These are phyloP conservation scores for Biscogniauxia marginata DNA, from an alignment of 2,329 filamentous ascomycete species.

Conservation along the genomic window DNA sequence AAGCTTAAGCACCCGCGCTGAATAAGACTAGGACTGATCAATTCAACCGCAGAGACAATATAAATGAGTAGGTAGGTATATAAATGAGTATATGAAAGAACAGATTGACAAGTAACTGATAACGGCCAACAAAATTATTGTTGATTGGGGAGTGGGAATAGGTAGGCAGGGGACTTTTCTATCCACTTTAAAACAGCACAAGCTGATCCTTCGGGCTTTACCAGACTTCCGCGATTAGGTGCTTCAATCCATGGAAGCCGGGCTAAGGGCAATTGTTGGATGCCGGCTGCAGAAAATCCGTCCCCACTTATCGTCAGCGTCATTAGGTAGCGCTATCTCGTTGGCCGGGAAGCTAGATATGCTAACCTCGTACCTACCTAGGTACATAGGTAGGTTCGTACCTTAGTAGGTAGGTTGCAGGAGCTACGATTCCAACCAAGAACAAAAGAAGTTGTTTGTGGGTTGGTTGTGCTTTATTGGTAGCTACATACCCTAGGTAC, in stretches of 20 bases:
- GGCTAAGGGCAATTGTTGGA: no score
- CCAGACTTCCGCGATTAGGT: background rate
- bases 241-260: no score
- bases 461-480: no score
- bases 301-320: slow-evolving; percentile 15
- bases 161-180: background rate
- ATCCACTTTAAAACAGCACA: background rate
- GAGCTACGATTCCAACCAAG: no score
- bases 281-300: background rate
- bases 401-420: no score
- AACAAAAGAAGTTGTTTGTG: no score
- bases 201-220: background rate
- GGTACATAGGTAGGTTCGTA: background rate
- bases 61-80: background rate
- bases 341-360: slow-evolving; percentile 13
- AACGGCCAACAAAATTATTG: background rate
- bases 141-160: background rate
- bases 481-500: no score
- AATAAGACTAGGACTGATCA: background rate
- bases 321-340: slow-evolving; percentile 12
- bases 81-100: background rate
- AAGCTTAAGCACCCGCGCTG: no score
- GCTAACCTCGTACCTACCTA: background rate
- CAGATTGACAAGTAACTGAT: background rate
- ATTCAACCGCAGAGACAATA: background rate